These are phyloP conservation scores for Rhodotorula sphaerocarpa DNA, from an alignment of 768 basidiomycete genomes.

Conservation along the genomic window DNA sequence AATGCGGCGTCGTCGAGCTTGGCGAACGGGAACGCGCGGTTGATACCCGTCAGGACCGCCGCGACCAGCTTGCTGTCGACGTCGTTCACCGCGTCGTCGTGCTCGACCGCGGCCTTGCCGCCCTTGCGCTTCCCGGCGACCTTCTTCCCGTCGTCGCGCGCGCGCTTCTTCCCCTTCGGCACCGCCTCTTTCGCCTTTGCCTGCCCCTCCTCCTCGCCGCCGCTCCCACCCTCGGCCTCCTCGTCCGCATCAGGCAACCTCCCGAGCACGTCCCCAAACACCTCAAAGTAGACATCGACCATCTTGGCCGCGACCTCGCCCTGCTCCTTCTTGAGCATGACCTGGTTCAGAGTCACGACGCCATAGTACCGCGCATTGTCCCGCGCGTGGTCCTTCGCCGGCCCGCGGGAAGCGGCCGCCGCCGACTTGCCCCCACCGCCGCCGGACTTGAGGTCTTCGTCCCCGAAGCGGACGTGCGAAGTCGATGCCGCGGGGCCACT, in stretches of 20 bases:
- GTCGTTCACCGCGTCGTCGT: slow-evolving; percentile 45
- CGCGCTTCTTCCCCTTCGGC: slow-evolving; percentile 23
- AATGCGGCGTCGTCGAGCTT: slow-evolving; percentile 70
- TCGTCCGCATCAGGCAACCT: slow-evolving; percentile 40
- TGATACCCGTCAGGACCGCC: slow-evolving; percentile 85
- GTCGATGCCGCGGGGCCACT: slow-evolving; percentile 45
- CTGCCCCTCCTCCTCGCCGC: not conserved
- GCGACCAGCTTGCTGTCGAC: slow-evolving; percentile 69
- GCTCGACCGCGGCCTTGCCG: slow-evolving; percentile 44
- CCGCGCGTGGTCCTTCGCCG: slow-evolving; percentile 34
- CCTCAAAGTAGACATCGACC: slow-evolving; percentile 85
- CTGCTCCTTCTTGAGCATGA: slow-evolving; percentile 62
- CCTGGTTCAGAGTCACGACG: slow-evolving; percentile 88
- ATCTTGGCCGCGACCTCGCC: slow-evolving; percentile 65
- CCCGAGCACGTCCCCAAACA: slow-evolving; percentile 80
- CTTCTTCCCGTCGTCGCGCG: slow-evolving; percentile 24
- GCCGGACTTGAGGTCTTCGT: slow-evolving; percentile 30
- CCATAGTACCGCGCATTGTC: slow-evolving; percentile 83
- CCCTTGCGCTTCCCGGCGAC: slow-evolving; percentile 6
- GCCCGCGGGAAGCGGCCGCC: slow-evolving; percentile 43
- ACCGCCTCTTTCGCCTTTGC: slow-evolving; percentile 1
- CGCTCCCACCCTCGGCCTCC: slow-evolving; percentile 39
- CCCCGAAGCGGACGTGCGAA: slow-evolving; percentile 48
- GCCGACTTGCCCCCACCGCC: slow-evolving; percentile 40
- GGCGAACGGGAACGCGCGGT: slow-evolving; percentile 88